A percentile compares a stretch with the other conserved stretches of the same genome.
Conservation (phyloP, 140 eudicot genomes). For the Oenanthe javanica region DNA sequence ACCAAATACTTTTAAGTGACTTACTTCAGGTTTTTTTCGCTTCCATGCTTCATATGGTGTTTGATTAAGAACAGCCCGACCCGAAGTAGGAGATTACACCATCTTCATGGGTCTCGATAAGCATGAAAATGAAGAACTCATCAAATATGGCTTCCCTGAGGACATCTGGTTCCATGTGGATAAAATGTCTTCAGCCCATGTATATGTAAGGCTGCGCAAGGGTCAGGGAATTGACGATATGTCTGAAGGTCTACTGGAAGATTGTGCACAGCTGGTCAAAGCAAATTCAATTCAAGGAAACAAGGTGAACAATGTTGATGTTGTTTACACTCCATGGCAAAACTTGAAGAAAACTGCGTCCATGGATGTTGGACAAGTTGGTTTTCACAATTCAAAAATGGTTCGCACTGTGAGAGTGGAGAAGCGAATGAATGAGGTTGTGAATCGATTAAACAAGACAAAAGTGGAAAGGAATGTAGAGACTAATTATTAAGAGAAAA, state of each 20-base stretch:
- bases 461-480: slow-evolving; percentile 93
- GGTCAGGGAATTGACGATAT: slow-evolving; percentile 89
- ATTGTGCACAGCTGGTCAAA: slow-evolving; percentile 94
- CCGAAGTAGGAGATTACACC: slow-evolving; percentile 93
- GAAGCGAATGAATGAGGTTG: slow-evolving; percentile 91
- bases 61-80: slow-evolving; percentile 37
- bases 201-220: slow-evolving; percentile 76
- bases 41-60: no score
- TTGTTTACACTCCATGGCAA: slow-evolving; percentile 96
- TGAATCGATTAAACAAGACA: slow-evolving; percentile 82
- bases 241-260: slow-evolving; percentile 90
- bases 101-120: slow-evolving; percentile 98
- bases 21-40: no score
- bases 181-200: slow-evolving; percentile 99
- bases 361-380: slow-evolving; percentile 99
- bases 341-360: slow-evolving; percentile 94
- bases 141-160: slow-evolving; percentile 95
- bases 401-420: slow-evolving; percentile 96
- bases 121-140: slow-evolving; percentile 92
- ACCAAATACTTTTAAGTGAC: no score
- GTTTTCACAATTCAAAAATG: slow-evolving; percentile 84
- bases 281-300: slow-evolving; percentile 99
- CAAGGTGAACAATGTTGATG: slow-evolving; percentile 89
- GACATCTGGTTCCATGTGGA: slow-evolving; percentile 99
- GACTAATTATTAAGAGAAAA: no score